These are phyloP conservation scores for Alternaria gansuensis DNA, from an alignment of 2,329 filamentous ascomycete genomes.

Conservation along the genomic window DNA sequence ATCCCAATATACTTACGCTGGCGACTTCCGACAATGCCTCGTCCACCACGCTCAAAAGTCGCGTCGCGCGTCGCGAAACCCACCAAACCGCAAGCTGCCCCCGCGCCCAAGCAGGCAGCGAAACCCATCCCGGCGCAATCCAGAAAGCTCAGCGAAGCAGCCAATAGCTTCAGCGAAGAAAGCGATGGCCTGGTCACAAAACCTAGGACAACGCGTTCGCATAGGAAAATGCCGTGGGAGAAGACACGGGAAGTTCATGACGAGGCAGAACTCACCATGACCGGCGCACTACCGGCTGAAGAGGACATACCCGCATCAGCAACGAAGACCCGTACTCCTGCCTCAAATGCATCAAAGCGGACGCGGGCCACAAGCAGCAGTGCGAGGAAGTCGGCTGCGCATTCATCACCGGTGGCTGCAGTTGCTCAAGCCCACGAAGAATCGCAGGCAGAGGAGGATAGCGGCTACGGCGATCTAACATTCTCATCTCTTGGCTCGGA, in stretches of 20 bases:
- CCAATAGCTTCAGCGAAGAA: conserved; percentile 48
- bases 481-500: conserved; percentile 48
- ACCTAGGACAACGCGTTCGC: conserved; percentile 33
- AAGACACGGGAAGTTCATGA: conserved; percentile 29
- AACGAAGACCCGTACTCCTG: conserved; percentile 35
- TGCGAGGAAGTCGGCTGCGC: conserved; percentile 27
- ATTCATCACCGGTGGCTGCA: conserved; percentile 20
- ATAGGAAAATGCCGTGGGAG: conserved; percentile 31
- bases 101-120: conserved; percentile 30
- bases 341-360: conserved; percentile 29
- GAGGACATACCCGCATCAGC: conserved; percentile 7
- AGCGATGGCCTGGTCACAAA: conserved; percentile 50
- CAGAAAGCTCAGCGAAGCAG: conserved; percentile 24
- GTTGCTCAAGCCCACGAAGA: conserved; percentile 21
- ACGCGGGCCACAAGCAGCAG: conserved; percentile 32
- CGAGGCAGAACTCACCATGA: conserved; percentile 48
- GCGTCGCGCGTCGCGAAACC: conserved; percentile 47
- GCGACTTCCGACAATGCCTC: conserved; percentile 43
- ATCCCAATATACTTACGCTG: conserved; percentile 2
- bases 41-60: conserved; percentile 51
- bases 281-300: conserved; percentile 46
- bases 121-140: conserved; percentile 31
- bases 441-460: conserved; percentile 32
- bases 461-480: conserved; percentile 47
- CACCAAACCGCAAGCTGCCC: conserved; percentile 29